These are phyloP conservation scores for Noccaea bulbosa DNA, from an alignment of 345 rosid genomes.

Conservation along the genomic window DNA sequence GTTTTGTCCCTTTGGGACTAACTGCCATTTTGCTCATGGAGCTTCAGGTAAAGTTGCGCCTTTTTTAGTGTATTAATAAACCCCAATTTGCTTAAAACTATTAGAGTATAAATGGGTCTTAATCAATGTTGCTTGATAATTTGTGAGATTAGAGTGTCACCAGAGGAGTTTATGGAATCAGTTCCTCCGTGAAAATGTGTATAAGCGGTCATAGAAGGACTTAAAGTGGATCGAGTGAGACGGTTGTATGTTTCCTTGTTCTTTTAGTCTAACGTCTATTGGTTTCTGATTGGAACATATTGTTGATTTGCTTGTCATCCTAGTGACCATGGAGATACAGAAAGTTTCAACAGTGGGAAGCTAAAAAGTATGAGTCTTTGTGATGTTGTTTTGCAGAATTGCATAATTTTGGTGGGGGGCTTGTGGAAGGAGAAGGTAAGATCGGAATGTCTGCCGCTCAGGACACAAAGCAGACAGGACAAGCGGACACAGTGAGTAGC, in stretches of 20 bases:
- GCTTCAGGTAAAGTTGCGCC: constrained; percentile 55
- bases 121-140: constrained; percentile 13
- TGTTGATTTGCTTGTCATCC: constrained; percentile 17
- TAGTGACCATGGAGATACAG: neutral
- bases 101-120: neutral
- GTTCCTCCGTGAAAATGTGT: neutral
- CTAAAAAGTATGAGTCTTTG: constrained; percentile 7
- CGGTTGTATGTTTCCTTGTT: neutral
- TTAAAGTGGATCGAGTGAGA: neutral
- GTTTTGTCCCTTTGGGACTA: constrained; percentile 78
- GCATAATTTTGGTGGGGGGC: constrained; percentile 82
- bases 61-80: neutral
- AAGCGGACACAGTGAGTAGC: constrained; percentile 51
- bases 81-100: neutral
- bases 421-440: constrained; percentile 57
- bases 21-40: constrained; percentile 94
- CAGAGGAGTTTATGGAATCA: neutral
- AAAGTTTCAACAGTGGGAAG: neutral
- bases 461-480: constrained; percentile 60
- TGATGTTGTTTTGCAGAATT: constrained; percentile 56
- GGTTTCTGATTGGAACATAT: neutral
- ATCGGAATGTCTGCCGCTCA: constrained; percentile 54
- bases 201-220: neutral
- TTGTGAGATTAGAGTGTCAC: constrained; percentile 16
- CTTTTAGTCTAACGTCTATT: neutral